Evolutionary conservation across 2,329 filamentous ascomycete genomes (phyloP), one percentile per base, ranked within the genome.

Genomic region (Myotisia sp.): DNA sequence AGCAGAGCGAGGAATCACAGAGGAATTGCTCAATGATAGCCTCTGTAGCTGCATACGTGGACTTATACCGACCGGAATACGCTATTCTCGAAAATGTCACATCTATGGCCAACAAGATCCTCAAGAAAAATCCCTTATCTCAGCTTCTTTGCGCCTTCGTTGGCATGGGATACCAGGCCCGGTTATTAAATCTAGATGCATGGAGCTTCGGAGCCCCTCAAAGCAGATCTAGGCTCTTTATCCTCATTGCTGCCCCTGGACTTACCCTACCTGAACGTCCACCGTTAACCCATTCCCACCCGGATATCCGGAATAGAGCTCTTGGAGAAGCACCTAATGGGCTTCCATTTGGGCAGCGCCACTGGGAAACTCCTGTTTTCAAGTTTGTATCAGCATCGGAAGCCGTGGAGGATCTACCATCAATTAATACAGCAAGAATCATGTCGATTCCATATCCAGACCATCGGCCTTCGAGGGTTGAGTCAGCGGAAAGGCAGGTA

Each of bases 1-100:
- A 66, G 45, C 58, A 63, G 0, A 76, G 68, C 2, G 48, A 60
- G 0, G 35, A 59, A 3, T 76, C 79, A 6, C 55, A 74, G 4
- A 71, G 72, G 38, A 84, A 90, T 47, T 78, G 79, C 21, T 86
- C 80, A 0, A 69, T 90, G 19, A 70, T 90, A 0, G 81, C 79
- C 0, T 79, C 79, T 0, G 82, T 87, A 23, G 76, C 75, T 0
- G 74, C 81, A 0, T 82, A 70, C 39, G 63, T 87, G 2, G 82
- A 92, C 42, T 57, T 83, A 0, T 85, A 82, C 43, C 68, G 76
- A 0, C 82, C 83, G 0, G 64, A 70, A n/a, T 87, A 80, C 47
- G 79, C 75, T 0, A 44, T 87, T 0, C 63, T 92, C 0, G 83
- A 92, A 51, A 92, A 92, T 43, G 83, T 92, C 0, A 56, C 70